These are phyloP conservation scores for Saccharomycopsis microspora DNA, from an alignment of 805 yeast genomes.

Conservation along the genomic window DNA sequence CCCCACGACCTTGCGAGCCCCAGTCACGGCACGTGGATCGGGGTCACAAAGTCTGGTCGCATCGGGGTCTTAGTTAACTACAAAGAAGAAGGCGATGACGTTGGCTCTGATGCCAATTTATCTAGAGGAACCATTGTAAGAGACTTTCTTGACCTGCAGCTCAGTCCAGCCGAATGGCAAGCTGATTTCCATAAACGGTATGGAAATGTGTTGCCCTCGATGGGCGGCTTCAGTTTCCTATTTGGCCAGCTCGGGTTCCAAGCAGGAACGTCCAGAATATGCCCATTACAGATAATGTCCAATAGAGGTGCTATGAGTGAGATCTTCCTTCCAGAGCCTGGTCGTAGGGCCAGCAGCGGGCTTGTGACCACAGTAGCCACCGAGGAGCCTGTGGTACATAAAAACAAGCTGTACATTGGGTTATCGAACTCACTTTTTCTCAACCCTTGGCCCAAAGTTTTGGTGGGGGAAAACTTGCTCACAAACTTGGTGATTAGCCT, in stretches of 20 bases:
- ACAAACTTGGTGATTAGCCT: slow-evolving; percentile 22
- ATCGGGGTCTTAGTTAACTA: slow-evolving; percentile 71
- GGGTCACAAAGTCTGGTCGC: slow-evolving; percentile 42
- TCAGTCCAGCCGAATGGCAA: slow-evolving; percentile 35
- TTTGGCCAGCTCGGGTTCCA: slow-evolving; percentile 35
- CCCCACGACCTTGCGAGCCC: slow-evolving; percentile 66
- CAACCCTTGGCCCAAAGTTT: slow-evolving; percentile 69
- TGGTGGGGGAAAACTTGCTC: slow-evolving; percentile 38
- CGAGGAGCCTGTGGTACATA: slow-evolving; percentile 10
- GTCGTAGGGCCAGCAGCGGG: not conserved
- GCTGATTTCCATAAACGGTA: slow-evolving; percentile 19
- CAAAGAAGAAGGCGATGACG: slow-evolving; percentile 32
- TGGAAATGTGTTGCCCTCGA: slow-evolving; percentile 22
- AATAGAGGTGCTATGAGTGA: slow-evolving; percentile 29
- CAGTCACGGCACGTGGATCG: slow-evolving; percentile 91
- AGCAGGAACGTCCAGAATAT: slow-evolving; percentile 16
- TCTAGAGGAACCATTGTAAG: slow-evolving; percentile 45
- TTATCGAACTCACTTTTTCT: slow-evolving; percentile 57
- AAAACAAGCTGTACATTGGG: slow-evolving; percentile 27
- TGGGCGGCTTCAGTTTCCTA: slow-evolving; percentile 56
- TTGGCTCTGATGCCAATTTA: slow-evolving; percentile 18
- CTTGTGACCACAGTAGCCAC: not conserved
- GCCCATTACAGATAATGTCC: slow-evolving; percentile 35
- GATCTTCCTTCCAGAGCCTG: not conserved
- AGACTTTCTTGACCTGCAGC: slow-evolving; percentile 28